Conservation (phyloP, 192 early-diverging fungal species). For the Coemansia sp. region DNA sequence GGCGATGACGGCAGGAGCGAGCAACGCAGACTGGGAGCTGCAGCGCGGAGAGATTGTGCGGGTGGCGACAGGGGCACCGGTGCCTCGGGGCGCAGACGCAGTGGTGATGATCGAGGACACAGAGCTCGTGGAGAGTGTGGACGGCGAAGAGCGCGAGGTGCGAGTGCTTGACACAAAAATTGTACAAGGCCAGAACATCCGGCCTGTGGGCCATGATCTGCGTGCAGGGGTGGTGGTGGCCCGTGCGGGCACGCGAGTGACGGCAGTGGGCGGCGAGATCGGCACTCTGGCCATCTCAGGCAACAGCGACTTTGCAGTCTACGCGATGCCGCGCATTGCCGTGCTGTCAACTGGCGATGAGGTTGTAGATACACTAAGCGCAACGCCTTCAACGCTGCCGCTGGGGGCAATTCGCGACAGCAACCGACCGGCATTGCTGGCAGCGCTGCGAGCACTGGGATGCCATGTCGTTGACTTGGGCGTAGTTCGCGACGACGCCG, state of each 20-base stretch:
- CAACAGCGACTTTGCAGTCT: conserved; percentile 57
- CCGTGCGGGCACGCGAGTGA: conserved; percentile 58
- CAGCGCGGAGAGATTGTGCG: conserved; percentile 66
- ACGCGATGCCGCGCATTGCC: conserved; percentile 67
- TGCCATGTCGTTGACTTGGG: conserved; percentile 74
- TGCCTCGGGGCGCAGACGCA: conserved; percentile 80
- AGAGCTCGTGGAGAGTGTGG: conserved; percentile 54
- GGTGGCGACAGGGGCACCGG: conserved; percentile 84
- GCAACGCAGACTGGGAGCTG: conserved; percentile 18
- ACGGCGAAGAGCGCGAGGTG: conserved; percentile 55
- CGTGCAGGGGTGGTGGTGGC: conserved; percentile 62
- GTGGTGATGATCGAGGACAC: conserved; percentile 99
- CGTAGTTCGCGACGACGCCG: conserved; percentile 68
- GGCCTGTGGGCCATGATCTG: conserved; percentile 79
- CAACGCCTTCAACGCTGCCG: too few species aligned
- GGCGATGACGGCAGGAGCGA: conserved; percentile 60
- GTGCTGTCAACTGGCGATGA: conserved; percentile 92
- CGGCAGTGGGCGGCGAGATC: conserved; percentile 78
- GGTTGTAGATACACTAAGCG: conserved; percentile 55
- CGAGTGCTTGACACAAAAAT: conserved; percentile 20
- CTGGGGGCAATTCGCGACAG: conserved; percentile 78
- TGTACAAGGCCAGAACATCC: conserved; percentile 67
- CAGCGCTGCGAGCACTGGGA: conserved; percentile 61
- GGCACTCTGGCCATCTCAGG: conserved; percentile 83
- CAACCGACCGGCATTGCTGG: conserved; percentile 77